Base-by-base conservation (phyloP, 2,329 filamentous ascomycete genomes). In the Aureobasidium leucospermi region DNA sequence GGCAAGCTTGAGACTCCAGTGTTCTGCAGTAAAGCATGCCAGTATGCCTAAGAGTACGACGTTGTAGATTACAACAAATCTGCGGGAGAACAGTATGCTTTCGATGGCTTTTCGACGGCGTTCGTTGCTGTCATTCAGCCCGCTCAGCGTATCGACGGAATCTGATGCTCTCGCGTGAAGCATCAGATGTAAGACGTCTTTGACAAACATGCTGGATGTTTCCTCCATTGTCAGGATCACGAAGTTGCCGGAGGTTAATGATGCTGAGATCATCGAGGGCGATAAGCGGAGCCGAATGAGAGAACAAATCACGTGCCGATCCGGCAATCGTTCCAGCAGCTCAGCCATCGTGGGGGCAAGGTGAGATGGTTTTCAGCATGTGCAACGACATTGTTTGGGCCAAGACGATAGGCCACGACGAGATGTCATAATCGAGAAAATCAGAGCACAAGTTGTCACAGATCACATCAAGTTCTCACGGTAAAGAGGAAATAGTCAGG, bases 51-150 rank as follows among this genome's bases (percentile, higher is more conserved):
- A 29, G 23, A 77, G 60, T 1, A 73, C 72, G 2, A 69, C 41
- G 57, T 78, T 76, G 55, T 78, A 78, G 0, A 69, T 73, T 9
- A 68, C 55, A 15, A 76, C 59, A 19, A 77, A 70, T 42, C 65
- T 65, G 58, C 74, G 64, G 4, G 71, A 71, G 62, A 71, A 77
- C 34, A 72, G 47, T n/a, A 75, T 69, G 10, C 67, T 71, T 41
- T 73, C 69, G 10, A 74, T 68, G 6, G 74, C 46, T 23, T 51
- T 62, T n/a, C 57, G 45, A 15, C 57, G 57, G 7, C 57, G 55
- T 34, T 58, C 55, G 23, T 58, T 48, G 39, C 55, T 48, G 16
- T 48, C 34, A 5, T 58, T 32, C 28, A 41, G 11, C 6, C 6
- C 28, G 10, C 42, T 36, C 16, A 58, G 15, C 8, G 34, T 39